Conservation (phyloP, 495 filamentous ascomycete species). For the Annulohypoxylon stygium region DNA sequence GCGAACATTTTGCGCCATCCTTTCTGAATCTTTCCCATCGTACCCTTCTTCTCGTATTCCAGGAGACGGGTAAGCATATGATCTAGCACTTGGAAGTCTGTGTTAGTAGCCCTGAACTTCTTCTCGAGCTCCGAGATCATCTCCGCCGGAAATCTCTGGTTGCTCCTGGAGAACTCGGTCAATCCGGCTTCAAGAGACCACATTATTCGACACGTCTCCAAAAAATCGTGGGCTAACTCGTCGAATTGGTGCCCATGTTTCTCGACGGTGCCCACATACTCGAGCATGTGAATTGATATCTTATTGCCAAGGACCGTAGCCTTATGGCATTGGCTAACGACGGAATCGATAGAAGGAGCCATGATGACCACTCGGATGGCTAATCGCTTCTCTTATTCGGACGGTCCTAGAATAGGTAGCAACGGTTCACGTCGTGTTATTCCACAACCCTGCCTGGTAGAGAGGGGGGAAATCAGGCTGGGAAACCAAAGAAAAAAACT, state of each 20-base stretch:
- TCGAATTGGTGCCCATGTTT: constrained; percentile 60
- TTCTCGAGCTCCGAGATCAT: constrained; percentile 64
- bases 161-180: constrained; percentile 54
- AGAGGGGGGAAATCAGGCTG: background rate
- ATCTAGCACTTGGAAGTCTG: constrained; percentile 64
- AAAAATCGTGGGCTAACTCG: constrained; percentile 63
- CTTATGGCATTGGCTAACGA: constrained; percentile 51
- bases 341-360: constrained; percentile 44
- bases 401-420: background rate
- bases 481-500: constrained; percentile 6
- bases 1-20: constrained; percentile 63
- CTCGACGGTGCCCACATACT: constrained; percentile 65
- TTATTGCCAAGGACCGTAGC: constrained; percentile 61
- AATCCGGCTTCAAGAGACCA: constrained; percentile 67
- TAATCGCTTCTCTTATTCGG: background rate
- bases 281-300: constrained; percentile 68
- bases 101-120: constrained; percentile 60
- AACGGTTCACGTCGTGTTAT: background rate
- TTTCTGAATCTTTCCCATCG: constrained; percentile 63
- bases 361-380: constrained; percentile 12
- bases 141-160: constrained; percentile 59
- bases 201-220: constrained; percentile 65
- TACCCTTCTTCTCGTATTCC: constrained; percentile 61
- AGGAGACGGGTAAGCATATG: constrained; percentile 63
- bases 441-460: background rate